Evolutionary conservation across 805 yeast genomes (phyloP).

Genomic region (Scheffersomyces coipomensis): DNA sequence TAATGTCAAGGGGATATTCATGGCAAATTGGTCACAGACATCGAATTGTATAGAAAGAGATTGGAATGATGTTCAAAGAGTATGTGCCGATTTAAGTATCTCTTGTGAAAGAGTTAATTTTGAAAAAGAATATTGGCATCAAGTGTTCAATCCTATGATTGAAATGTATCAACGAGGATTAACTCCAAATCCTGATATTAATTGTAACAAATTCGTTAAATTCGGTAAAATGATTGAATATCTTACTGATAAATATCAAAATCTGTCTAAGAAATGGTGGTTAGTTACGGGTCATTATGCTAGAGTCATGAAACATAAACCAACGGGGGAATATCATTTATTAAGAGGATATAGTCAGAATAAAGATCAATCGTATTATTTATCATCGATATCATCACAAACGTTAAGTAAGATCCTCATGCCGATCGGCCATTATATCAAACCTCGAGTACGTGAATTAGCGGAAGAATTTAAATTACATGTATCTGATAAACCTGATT

Average conservation of each 20-base stretch:
- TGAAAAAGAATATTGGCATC: slow-evolving; percentile 89
- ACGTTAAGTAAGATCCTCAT: slow-evolving; percentile 54
- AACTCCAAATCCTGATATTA: slow-evolving; percentile 95
- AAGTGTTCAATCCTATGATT: slow-evolving; percentile 92
- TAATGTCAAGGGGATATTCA: slow-evolving; percentile 78
- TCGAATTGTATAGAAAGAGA: slow-evolving; percentile 79
- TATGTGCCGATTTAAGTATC: slow-evolving; percentile 59
- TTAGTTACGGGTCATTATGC: slow-evolving; percentile 88
- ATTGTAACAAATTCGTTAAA: slow-evolving; percentile 82
- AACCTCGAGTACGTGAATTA: slow-evolving; percentile 68
- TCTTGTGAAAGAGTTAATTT: slow-evolving; percentile 77
- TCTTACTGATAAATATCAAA: slow-evolving; percentile 37
- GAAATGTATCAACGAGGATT: slow-evolving; percentile 64
- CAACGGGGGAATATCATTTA: slow-evolving; percentile 41
- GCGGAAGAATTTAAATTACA: slow-evolving; percentile 57
- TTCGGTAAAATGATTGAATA: slow-evolving; percentile 75
- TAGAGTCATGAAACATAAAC: slow-evolving; percentile 40
- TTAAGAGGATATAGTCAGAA: slow-evolving; percentile 54
- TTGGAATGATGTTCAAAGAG: slow-evolving; percentile 78
- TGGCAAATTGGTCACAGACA: slow-evolving; percentile 86
- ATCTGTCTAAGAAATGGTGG: slow-evolving; percentile 57
- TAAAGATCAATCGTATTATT: slow-evolving; percentile 91
- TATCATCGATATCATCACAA: slow-evolving; percentile 59
- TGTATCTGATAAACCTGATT: slow-evolving; percentile 81
- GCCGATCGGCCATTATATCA: slow-evolving; percentile 78